Conservation (phyloP, 2,329 filamentous ascomycete genomes). For the Parastagonospora nodorum region DNA sequence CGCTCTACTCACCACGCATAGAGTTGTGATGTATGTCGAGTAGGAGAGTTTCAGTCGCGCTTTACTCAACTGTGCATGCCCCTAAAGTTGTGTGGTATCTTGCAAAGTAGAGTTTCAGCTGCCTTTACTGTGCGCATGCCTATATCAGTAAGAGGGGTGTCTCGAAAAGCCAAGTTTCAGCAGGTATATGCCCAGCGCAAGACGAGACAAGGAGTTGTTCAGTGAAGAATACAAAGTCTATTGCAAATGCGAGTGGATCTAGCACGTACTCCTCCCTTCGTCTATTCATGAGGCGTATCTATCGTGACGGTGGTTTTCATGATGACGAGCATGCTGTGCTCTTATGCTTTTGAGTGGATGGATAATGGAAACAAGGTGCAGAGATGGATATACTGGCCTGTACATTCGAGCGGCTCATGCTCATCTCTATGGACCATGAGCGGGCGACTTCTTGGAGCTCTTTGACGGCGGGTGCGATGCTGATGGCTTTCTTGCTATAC, state of each 20-base stretch:
- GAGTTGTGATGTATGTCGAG: no score
- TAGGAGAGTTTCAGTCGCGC: no score
- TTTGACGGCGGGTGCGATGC: conserved; percentile 23
- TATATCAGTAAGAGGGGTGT: not conserved
- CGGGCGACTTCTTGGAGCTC: conserved; percentile 40
- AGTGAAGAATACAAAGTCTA: conserved; percentile 4
- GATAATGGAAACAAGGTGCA: not conserved
- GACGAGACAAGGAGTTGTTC: not conserved
- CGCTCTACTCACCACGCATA: no score
- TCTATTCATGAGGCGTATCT: conserved; percentile 32
- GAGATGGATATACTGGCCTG: not conserved
- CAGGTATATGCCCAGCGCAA: not conserved
- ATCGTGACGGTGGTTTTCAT: conserved; percentile 23
- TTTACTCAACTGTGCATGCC: no score
- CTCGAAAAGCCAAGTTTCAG: not conserved
- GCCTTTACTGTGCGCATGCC: no score
- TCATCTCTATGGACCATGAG: not conserved
- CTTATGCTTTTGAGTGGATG: conserved; percentile 5
- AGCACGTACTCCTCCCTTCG: conserved; percentile 16
- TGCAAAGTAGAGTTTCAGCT: no score
- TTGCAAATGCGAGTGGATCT: conserved; percentile 22
- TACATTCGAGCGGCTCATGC: no score
- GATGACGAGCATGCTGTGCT: conserved; percentile 25
- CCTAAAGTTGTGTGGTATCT: no score
- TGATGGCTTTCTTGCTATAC: conserved; percentile 39